phyloP scores from a whole-genome alignment of 2,329 filamentous ascomycete genomes.

The Arthrobotrys entomopaga region DNA sequence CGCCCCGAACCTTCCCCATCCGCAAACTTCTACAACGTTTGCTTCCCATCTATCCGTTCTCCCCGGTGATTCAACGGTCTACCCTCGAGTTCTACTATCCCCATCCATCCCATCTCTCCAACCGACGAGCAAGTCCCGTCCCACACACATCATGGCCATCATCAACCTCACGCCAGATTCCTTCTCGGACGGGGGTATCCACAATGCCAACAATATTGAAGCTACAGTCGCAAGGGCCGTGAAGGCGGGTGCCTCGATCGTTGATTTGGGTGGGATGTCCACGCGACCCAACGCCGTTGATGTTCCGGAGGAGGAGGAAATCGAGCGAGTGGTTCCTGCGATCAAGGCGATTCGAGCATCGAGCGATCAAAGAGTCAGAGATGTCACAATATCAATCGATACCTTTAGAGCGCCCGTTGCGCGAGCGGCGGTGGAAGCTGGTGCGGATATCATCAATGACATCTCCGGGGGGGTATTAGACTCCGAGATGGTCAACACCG shows the following conservation, averaged over 20 bases:
- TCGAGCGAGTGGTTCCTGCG: slow-evolving; percentile 80
- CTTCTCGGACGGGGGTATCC: slow-evolving; percentile 87
- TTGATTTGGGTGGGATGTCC: slow-evolving; percentile 94
- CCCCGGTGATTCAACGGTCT: slow-evolving; percentile 62
- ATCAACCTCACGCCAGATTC: slow-evolving; percentile 95
- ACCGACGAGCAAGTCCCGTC: slow-evolving; percentile 67
- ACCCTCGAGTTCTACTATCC: slow-evolving; percentile 68
- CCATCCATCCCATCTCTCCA: slow-evolving; percentile 68
- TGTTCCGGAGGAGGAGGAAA: slow-evolving; percentile 77
- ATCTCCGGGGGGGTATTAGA: slow-evolving; percentile 86
- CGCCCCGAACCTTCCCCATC: slow-evolving; percentile 57
- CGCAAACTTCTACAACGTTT: slow-evolving; percentile 58
- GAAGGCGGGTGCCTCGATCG: slow-evolving; percentile 77
- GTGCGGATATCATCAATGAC: slow-evolving; percentile 94
- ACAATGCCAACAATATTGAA: slow-evolving; percentile 68
- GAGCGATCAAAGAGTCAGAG: slow-evolving; percentile 66
- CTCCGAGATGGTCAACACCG: slow-evolving; percentile 80
- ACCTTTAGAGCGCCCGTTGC: slow-evolving; percentile 91
- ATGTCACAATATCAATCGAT: slow-evolving; percentile 74
- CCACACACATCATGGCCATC: slow-evolving; percentile 89
- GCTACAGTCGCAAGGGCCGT: slow-evolving; percentile 73
- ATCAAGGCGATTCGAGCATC: slow-evolving; percentile 77
- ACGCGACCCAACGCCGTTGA: slow-evolving; percentile 80
- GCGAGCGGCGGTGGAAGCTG: slow-evolving; percentile 76
- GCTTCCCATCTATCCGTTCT: slow-evolving; percentile 56